phyloP scores from a whole-genome alignment of 2,329 filamentous ascomycete genomes.

The Phialophora expanda region DNA sequence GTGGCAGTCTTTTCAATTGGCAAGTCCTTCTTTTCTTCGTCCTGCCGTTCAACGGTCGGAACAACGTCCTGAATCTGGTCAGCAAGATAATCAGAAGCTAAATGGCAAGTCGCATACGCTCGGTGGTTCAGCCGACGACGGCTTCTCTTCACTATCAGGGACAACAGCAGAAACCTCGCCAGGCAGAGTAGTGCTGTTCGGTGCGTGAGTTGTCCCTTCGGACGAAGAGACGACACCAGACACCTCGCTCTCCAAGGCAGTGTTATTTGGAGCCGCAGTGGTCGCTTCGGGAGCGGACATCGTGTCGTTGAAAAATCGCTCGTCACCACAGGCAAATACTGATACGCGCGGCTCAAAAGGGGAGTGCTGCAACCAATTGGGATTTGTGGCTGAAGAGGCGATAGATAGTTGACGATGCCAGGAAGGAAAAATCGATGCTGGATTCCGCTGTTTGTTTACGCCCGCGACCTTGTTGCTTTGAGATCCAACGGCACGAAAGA shows the following conservation, averaged over 20 bases:
- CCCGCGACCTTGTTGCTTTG: not conserved
- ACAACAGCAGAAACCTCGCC: constrained; percentile 19
- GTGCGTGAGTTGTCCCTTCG: constrained; percentile 5
- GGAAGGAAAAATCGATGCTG: not conserved
- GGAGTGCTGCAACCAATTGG: not conserved
- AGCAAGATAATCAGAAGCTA: not conserved
- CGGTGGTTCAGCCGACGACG: constrained; percentile 9
- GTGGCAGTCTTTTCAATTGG: constrained; percentile 23
- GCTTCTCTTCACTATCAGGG: constrained; percentile 16
- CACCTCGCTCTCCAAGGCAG: constrained; percentile 26
- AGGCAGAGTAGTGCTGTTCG: constrained; percentile 13
- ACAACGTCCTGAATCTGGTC: constrained; percentile 5
- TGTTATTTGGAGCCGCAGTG: constrained; percentile 30
- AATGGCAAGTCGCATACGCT: not conserved
- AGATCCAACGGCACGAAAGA: not conserved
- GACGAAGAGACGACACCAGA: constrained; percentile 23
- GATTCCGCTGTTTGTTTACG: not conserved
- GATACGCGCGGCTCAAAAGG: not conserved
- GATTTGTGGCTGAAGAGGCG: not conserved
- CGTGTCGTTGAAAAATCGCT: not conserved
- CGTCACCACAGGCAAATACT: not conserved
- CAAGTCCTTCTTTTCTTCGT: constrained; percentile 23
- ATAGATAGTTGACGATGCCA: not conserved
- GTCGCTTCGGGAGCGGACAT: constrained; percentile 14
- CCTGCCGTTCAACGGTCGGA: constrained; percentile 21